A percentile compares a stretch with the other conserved stretches of the same genome.
These are phyloP conservation scores for Phellopilus nigrolimitatus DNA, from an alignment of 1,284 basidiomycete genomes.

Conservation along the genomic window DNA sequence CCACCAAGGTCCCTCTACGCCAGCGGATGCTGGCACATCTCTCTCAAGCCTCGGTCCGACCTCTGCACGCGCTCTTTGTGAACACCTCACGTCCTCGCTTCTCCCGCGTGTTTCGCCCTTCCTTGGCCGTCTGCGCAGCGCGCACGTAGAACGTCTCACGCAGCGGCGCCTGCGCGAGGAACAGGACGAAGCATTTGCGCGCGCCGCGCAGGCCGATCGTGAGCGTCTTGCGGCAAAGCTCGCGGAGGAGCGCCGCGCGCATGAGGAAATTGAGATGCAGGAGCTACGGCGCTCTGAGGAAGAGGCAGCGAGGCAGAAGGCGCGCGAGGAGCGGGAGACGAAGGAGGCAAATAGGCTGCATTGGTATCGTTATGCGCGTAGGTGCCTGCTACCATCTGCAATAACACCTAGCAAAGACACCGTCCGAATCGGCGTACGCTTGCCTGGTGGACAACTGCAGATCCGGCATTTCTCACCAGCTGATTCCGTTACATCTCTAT, in stretches of 20 bases:
- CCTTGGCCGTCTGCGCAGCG: conserved; percentile 54
- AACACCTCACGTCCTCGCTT: conserved; percentile 65
- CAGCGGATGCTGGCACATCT: conserved; percentile 23
- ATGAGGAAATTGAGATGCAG: conserved; percentile 28
- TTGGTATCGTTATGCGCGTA: conserved; percentile 40
- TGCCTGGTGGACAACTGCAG: conserved; percentile 60
- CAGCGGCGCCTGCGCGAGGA: conserved; percentile 72
- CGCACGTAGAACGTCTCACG: conserved; percentile 46
- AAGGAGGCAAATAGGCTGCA: conserved; percentile 35
- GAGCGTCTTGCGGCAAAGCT: conserved; percentile 57
- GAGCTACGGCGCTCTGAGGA: conserved; percentile 28
- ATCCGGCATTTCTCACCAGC: conserved; percentile 52
- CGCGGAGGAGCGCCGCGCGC: conserved; percentile 37
- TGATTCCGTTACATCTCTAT: conserved; percentile 57
- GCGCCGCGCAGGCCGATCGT: conserved; percentile 62
- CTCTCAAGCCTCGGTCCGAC: no score
- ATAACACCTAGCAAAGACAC: conserved; percentile 27
- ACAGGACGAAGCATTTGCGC: conserved; percentile 77
- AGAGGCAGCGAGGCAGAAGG: conserved; percentile 28
- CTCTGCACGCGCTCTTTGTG: conserved; percentile 55
- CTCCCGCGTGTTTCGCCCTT: conserved; percentile 77
- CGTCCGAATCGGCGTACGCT: conserved; percentile 60
- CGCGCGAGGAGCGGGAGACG: conserved; percentile 29
- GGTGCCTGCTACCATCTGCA: conserved; percentile 20
- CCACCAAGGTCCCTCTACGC: conserved; percentile 64